Percentiles rank a stretch among this genome's conserved stretches.
These are phyloP conservation scores for Kodamaea arcana DNA, from an alignment of 1,139 yeast genomes.

Conservation along the genomic window DNA sequence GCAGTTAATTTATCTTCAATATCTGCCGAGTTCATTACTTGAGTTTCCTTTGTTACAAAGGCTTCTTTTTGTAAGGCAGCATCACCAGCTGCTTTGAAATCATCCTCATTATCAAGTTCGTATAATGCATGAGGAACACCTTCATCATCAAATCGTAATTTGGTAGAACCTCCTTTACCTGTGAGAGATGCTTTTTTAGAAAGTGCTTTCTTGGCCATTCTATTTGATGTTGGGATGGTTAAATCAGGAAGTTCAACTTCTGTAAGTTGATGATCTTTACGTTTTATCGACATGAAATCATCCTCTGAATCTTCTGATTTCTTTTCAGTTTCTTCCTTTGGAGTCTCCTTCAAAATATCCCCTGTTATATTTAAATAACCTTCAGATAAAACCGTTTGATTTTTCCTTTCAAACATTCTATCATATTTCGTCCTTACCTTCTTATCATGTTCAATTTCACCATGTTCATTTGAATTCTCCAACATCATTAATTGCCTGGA, in stretches of 20 bases:
- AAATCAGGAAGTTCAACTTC: slow-evolving; percentile 65
- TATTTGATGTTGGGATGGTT: slow-evolving; percentile 65
- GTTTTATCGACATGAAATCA: slow-evolving; percentile 80
- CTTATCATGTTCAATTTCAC: slow-evolving; percentile 44
- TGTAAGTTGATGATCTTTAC: slow-evolving; percentile 65
- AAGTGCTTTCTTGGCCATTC: slow-evolving; percentile 83
- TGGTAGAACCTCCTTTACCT: slow-evolving; percentile 66
- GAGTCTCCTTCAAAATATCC: slow-evolving; percentile 18
- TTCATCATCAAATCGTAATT: slow-evolving; percentile 86
- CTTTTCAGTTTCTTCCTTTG: slow-evolving; percentile 18
- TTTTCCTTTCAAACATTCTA: slow-evolving; percentile 91
- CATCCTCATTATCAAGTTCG: slow-evolving; percentile 87
- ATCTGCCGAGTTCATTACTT: slow-evolving; percentile 69
- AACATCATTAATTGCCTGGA: slow-evolving; percentile 64
- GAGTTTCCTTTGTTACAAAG: slow-evolving; percentile 63
- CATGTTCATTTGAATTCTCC: slow-evolving; percentile 61
- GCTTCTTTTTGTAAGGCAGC: slow-evolving; percentile 64
- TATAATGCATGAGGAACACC: slow-evolving; percentile 88
- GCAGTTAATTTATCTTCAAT: slow-evolving; percentile 75
- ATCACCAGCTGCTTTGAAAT: slow-evolving; percentile 73
- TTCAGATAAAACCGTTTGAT: slow-evolving; percentile 87
- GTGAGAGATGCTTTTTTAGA: slow-evolving; percentile 78
- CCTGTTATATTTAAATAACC: slow-evolving; percentile 74
- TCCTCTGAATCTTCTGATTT: slow-evolving; percentile 46
- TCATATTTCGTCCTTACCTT: slow-evolving; percentile 82